Percentiles rank a stretch among this genome's conserved stretches.
phyloP scores from a whole-genome alignment of 495 filamentous ascomycete species.

The Penicillium arizonense region DNA sequence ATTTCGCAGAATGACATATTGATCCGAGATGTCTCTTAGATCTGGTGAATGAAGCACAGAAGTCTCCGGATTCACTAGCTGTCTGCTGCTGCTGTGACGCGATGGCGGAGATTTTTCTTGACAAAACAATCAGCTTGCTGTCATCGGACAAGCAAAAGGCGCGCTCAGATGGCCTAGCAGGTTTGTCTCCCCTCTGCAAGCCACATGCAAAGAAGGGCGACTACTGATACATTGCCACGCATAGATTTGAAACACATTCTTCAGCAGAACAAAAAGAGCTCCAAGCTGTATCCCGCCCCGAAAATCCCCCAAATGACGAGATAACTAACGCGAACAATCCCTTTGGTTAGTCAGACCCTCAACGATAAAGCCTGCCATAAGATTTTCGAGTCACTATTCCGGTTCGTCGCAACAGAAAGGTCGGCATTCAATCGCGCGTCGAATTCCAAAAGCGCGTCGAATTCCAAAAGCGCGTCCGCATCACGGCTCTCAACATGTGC shows the following conservation, averaged over 20 bases:
- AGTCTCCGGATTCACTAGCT: too few relatives aligned
- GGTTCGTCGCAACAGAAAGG: constrained; percentile 63
- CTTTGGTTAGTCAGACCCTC: constrained; percentile 43
- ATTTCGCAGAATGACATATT: background rate
- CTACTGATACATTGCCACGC: constrained; percentile 12
- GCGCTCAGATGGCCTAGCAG: constrained; percentile 50
- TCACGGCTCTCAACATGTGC: constrained; percentile 67
- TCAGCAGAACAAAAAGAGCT: constrained; percentile 54
- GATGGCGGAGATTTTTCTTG: constrained; percentile 40
- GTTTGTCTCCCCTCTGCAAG: constrained; percentile 24
- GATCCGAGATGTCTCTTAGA: background rate
- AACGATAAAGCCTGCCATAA: constrained; percentile 77
- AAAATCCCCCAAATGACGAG: background rate
- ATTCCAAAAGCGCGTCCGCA: constrained; percentile 42
- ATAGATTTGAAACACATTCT: constrained; percentile 63
- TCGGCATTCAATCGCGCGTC: constrained; percentile 56
- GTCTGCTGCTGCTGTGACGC: background rate
- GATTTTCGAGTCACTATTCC: constrained; percentile 80
- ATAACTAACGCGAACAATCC: constrained; percentile 7
- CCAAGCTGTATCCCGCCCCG: constrained; percentile 50
- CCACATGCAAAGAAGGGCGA: background rate
- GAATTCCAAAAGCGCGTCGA: constrained; percentile 45
- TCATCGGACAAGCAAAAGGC: constrained; percentile 55
- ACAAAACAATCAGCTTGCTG: constrained; percentile 39
- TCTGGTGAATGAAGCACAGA: too few relatives aligned